phyloP scores from a whole-genome alignment of 2,329 filamentous ascomycete genomes.

The Colletotrichum australisinense region DNA sequence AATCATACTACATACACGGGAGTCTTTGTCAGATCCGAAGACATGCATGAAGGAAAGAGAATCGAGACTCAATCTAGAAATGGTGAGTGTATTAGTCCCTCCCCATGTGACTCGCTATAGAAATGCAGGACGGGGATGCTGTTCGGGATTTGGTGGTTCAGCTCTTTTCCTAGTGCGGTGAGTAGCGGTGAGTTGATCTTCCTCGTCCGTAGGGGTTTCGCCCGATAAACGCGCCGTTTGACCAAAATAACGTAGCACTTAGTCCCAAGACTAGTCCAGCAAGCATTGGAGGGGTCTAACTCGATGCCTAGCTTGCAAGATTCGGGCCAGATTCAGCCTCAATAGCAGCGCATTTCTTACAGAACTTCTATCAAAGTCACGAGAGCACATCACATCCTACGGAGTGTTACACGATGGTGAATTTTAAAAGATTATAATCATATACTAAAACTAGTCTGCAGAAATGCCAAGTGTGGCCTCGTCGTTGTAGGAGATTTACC shows the following conservation, averaged over 20 bases:
- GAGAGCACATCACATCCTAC: not conserved
- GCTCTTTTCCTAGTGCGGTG: not conserved
- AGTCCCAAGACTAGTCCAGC: too few relatives aligned
- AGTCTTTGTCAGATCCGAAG: too few relatives aligned
- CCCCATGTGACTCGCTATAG: not conserved
- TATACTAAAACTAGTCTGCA: constrained; percentile 6
- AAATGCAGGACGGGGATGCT: not conserved
- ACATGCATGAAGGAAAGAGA: too few relatives aligned
- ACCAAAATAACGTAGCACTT: too few relatives aligned
- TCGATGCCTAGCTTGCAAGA: too few relatives aligned
- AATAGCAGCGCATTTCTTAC: too few relatives aligned
- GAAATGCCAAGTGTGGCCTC: constrained; percentile 4
- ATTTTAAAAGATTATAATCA: constrained; percentile 11
- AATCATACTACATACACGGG: too few relatives aligned
- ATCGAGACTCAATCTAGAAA: too few relatives aligned
- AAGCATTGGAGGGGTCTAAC: too few relatives aligned
- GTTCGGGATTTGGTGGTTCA: not conserved
- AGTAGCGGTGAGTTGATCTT: not conserved
- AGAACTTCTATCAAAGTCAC: too few relatives aligned
- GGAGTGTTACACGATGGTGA: not conserved
- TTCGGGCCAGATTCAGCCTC: too few relatives aligned
- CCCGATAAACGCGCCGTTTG: not conserved
- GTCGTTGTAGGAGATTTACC: not conserved
- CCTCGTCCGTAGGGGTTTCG: not conserved
- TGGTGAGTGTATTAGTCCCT: too few relatives aligned